A percentile compares a stretch with the other conserved stretches of the same genome.
phyloP scores from a whole-genome alignment of 1,284 basidiomycete species.

The Malassezia brasiliensis region DNA sequence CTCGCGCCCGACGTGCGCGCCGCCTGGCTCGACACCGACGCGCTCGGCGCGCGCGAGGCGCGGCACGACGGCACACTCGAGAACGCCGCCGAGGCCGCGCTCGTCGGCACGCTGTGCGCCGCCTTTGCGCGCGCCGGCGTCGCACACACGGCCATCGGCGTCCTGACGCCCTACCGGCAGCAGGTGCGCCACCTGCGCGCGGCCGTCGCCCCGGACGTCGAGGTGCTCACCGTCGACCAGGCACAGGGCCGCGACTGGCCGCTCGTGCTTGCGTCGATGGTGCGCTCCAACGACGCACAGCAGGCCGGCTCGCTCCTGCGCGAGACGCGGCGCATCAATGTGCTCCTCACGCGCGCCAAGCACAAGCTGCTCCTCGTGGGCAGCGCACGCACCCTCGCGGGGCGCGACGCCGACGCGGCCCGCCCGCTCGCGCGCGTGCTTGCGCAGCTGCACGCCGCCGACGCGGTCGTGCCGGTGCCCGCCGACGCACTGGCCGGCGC shows the following conservation, averaged over 20 bases:
- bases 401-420: not conserved
- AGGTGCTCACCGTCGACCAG: conserved; percentile 85
- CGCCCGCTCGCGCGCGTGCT: conserved; percentile 16
- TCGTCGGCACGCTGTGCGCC: conserved; percentile 58
- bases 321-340: conserved; percentile 35
- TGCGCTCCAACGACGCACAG: conserved; percentile 22
- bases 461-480: conserved; percentile 11
- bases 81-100: conserved; percentile 66
- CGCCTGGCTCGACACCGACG: conserved; percentile 75
- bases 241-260: conserved; percentile 76
- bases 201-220: conserved; percentile 41
- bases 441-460: conserved; percentile 8
- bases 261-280: conserved; percentile 37
- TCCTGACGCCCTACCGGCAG: conserved; percentile 85
- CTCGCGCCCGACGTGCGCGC: conserved; percentile 67
- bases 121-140: conserved; percentile 63
- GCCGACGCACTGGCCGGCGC: not conserved
- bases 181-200: conserved; percentile 64
- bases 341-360: conserved; percentile 36
- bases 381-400: conserved; percentile 21
- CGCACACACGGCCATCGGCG: conserved; percentile 62
- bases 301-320: conserved; percentile 28
- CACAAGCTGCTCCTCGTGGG: conserved; percentile 54
- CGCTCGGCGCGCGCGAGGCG: conserved; percentile 63
- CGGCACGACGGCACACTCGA: conserved; percentile 78